These are phyloP conservation scores for Castanea crenata DNA, from an alignment of 306 rosid species.

Conservation along the genomic window DNA sequence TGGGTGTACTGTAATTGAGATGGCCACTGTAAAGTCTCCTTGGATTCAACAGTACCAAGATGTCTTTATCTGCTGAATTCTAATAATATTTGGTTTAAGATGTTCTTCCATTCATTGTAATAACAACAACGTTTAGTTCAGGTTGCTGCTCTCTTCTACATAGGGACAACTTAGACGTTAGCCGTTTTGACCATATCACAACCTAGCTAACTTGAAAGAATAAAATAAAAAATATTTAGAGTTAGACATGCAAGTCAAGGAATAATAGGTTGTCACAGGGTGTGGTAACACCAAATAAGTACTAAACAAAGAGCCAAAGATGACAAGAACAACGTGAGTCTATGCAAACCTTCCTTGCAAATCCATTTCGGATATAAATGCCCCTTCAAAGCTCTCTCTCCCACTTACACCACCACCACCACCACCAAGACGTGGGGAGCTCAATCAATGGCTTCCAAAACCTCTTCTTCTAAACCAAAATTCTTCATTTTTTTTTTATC, in stretches of 20 bases:
- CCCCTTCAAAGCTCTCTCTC: not conserved
- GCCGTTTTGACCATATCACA: no score
- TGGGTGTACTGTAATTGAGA: slow-evolving; percentile 97
- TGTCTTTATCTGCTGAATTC: slow-evolving; percentile 41
- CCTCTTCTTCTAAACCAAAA: slow-evolving; percentile 18
- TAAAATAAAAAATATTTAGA: not conserved
- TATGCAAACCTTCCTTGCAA: slow-evolving; percentile 10
- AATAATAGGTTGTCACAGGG: not conserved
- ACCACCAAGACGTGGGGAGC: not conserved
- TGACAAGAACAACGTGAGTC: slow-evolving; percentile 2
- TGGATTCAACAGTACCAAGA: slow-evolving; percentile 99
- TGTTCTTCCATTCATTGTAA: slow-evolving; percentile 23
- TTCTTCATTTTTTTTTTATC: slow-evolving; percentile 20
- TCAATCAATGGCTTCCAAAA: slow-evolving; percentile 32
- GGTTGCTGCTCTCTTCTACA: slow-evolving; percentile 98
- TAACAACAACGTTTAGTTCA: slow-evolving; percentile 41
- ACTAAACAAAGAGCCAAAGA: slow-evolving; percentile 2
- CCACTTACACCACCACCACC: not conserved
- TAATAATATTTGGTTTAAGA: slow-evolving; percentile 17
- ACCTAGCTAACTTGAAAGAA: no score
- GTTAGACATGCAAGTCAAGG: not conserved
- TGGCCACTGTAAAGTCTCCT: slow-evolving; percentile 99
- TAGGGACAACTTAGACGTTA: slow-evolving; percentile 58
- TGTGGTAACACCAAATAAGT: not conserved
- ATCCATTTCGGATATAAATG: not conserved